Conservation (phyloP, 306 rosid genomes). For the Delonix regia region DNA sequence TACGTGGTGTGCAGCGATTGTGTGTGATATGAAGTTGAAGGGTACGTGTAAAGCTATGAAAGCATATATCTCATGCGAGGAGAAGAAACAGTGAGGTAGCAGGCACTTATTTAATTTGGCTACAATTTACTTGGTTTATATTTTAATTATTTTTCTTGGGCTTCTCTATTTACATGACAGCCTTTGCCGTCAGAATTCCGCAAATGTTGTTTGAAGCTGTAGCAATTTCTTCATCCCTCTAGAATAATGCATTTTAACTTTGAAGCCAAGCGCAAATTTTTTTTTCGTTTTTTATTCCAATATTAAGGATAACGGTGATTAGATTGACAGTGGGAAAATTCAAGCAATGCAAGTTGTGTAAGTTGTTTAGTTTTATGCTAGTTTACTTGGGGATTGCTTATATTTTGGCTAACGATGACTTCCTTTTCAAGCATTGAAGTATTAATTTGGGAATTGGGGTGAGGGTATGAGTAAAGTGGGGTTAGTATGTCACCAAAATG, state of each 20-base stretch:
- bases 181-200: background rate
- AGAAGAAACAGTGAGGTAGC: slow-evolving; percentile 39
- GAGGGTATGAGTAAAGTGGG: slow-evolving; percentile 1
- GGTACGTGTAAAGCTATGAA: slow-evolving; percentile 37
- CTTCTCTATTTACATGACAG: background rate
- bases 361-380: no score
- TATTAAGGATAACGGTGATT: no score
- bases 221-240: background rate
- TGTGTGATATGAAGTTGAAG: slow-evolving; percentile 6
- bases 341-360: no score
- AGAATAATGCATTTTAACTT: background rate
- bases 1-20: slow-evolving; percentile 33
- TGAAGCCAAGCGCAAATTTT: no score
- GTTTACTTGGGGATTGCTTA: no score
- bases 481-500: slow-evolving; percentile 24
- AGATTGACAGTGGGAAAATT: no score
- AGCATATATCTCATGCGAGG: slow-evolving; percentile 55
- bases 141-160: background rate
- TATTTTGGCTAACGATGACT: background rate
- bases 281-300: no score
- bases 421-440: background rate
- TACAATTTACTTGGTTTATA: background rate
- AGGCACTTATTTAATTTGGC: background rate
- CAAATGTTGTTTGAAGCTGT: background rate
- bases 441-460: slow-evolving; percentile 14